Percentiles rank a stretch among this genome's conserved stretches.
Evolutionary conservation across 768 basidiomycete species (phyloP).

Genomic region (Auriculariales sp.): DNA sequence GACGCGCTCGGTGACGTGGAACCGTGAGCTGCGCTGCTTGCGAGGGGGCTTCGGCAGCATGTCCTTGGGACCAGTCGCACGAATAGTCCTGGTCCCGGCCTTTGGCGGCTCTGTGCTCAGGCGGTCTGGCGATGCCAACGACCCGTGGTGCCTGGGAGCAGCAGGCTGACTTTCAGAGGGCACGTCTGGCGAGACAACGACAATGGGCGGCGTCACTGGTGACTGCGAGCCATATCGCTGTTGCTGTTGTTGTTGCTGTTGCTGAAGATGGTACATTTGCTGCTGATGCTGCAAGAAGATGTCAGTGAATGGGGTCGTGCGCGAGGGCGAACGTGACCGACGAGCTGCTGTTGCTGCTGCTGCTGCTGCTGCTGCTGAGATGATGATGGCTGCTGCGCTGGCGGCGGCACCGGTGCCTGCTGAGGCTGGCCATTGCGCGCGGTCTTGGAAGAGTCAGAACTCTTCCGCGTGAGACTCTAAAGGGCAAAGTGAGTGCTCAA

Average conservation of each 20-base stretch:
- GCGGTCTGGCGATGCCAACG: slow-evolving; percentile 4
- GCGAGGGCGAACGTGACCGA: slow-evolving; percentile 22
- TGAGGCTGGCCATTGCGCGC: slow-evolving; percentile 22
- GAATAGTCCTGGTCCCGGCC: slow-evolving; percentile 48
- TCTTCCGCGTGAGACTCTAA: slow-evolving; percentile 31
- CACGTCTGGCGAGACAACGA: slow-evolving; percentile 69
- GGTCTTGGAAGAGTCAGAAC: slow-evolving; percentile 48
- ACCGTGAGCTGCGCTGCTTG: slow-evolving; percentile 94
- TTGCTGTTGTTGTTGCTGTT: slow-evolving; percentile 19
- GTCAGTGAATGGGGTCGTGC: neutral
- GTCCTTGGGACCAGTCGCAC: slow-evolving; percentile 71
- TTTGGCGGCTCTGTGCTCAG: slow-evolving; percentile 15
- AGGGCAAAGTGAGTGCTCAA: slow-evolving; percentile 29
- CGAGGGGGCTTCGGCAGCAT: slow-evolving; percentile 96
- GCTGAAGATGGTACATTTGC: slow-evolving; percentile 20
- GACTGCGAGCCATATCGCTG: slow-evolving; percentile 37
- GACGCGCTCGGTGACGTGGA: slow-evolving; percentile 90
- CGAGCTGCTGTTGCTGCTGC: slow-evolving; percentile 47
- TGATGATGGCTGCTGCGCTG: no score
- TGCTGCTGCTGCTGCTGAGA: no score
- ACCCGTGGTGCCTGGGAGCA: slow-evolving; percentile 6
- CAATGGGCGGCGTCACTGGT: slow-evolving; percentile 61
- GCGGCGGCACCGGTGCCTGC: slow-evolving; percentile 39
- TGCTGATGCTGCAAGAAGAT: slow-evolving; percentile 16
- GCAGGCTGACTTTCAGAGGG: slow-evolving; percentile 33